Percentiles rank a stretch among this genome's conserved stretches.
phyloP scores from a whole-genome alignment of 306 rosid species.

The Cucurbita argyrosperma region DNA sequence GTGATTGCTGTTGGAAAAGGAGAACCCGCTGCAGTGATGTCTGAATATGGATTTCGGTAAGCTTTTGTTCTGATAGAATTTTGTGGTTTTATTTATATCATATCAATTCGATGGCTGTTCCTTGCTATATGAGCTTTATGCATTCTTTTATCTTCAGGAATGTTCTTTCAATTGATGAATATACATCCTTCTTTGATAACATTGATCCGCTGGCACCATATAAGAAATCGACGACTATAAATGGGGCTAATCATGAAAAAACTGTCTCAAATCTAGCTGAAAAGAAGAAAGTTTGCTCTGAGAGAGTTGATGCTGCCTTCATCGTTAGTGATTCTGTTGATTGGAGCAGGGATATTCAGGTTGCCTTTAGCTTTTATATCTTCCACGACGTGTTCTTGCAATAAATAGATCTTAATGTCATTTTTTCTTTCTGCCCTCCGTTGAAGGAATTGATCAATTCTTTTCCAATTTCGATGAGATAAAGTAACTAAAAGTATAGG shows the following conservation, averaged over 20 bases:
- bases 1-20: constrained; percentile 88
- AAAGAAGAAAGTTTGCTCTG: constrained; percentile 28
- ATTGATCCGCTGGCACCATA: constrained; percentile 74
- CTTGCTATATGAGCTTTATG: neutral
- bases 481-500: neutral
- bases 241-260: constrained; percentile 13
- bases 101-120: neutral
- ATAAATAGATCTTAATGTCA: neutral
- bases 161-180: constrained; percentile 72
- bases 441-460: neutral
- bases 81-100: neutral
- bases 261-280: constrained; percentile 12
- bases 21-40: constrained; percentile 80
- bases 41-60: constrained; percentile 80
- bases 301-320: constrained; percentile 73
- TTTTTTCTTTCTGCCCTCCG: neutral
- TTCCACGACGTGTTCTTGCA: neutral
- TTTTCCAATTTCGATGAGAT: neutral
- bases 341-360: constrained; percentile 98
- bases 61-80: constrained; percentile 10
- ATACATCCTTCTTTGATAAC: constrained; percentile 60
- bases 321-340: constrained; percentile 81
- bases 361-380: constrained; percentile 6
- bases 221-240: constrained; percentile 57
- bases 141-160: constrained; percentile 30